Base-by-base conservation (phyloP, 495 filamentous ascomycete genomes). In the Talaromyces thailandensis region DNA sequence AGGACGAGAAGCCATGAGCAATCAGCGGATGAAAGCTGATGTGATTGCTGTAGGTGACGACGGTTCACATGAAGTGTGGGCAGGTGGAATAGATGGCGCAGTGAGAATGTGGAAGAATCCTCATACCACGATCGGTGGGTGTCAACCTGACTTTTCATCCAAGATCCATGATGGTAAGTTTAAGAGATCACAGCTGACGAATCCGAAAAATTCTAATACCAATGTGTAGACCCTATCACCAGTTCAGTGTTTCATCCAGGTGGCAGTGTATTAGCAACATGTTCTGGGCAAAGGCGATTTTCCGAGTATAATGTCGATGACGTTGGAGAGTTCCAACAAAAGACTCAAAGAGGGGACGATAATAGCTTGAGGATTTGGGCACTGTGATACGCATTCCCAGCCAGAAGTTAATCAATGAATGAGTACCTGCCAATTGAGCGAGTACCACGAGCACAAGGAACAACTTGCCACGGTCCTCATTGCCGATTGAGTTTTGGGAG, bases 11-110 rank as follows among this genome's bases (percentile, higher is more conserved):
- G 88, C 91, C 0, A 56, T 73, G 4, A 91, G 87, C 5, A 92
- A 91, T 64, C 93, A 98, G 75, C 81, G 90, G 35, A 71, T 98
- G 62, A 83, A 85, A 21, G 83, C 92, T 57, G 91, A 96, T 73
- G 78, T 93, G 16, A 71, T 76, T 21, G 53, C 76, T 62, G 63
- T 73, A 24, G 70, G 72, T 6, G 68, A 76, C 1, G 74, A 71
- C 57, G 76, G 74, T 1, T 86, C 85, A 3, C 85, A 86, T 71
- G 88, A 92, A 69, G 76, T 96, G 21, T 95, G 91, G 92, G 90
- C 88, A 35, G 93, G 92, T 16, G 90, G 89, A 2, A 84, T 74
- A n/a, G 87, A 91, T 76, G 95, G 94, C 0, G 70, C 74, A 14
- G 88, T 96, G 62, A 83, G 85, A 61, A 81, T 89, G 23, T 98